These are phyloP conservation scores for Phytomonas serpens DNA, from an alignment of 208 protist genomes.

Conservation along the genomic window DNA sequence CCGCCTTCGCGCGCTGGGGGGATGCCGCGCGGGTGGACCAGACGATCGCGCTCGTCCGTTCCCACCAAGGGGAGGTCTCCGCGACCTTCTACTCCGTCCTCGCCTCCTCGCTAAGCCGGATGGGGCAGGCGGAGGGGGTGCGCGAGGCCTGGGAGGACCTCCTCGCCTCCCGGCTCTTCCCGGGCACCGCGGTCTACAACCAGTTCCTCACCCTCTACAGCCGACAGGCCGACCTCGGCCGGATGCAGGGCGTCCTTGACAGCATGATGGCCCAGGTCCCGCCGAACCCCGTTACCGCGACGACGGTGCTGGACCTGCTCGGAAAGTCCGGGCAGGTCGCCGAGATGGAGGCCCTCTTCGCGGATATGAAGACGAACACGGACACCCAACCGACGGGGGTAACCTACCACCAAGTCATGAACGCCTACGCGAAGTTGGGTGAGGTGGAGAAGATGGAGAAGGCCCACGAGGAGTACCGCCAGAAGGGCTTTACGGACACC, in stretches of 20 bases:
- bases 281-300: slow-evolving; percentile 79
- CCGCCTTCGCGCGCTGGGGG: slow-evolving; percentile 70
- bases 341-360: slow-evolving; percentile 83
- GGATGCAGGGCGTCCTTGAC: slow-evolving; percentile 82
- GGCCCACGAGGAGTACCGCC: slow-evolving; percentile 47
- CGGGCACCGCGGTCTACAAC: slow-evolving; percentile 83
- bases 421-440: slow-evolving; percentile 78
- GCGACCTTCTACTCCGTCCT: slow-evolving; percentile 81
- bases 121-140: slow-evolving; percentile 74
- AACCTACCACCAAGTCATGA: slow-evolving; percentile 85
- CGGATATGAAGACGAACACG: slow-evolving; percentile 73
- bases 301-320: slow-evolving; percentile 80
- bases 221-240: slow-evolving; percentile 57
- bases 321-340: slow-evolving; percentile 78
- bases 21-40: slow-evolving; percentile 55
- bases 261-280: slow-evolving; percentile 87
- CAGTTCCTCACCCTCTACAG: slow-evolving; percentile 80
- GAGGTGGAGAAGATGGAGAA: slow-evolving; percentile 85
- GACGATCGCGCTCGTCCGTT: slow-evolving; percentile 69
- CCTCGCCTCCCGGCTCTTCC: slow-evolving; percentile 70
- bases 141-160: slow-evolving; percentile 82
- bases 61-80: slow-evolving; percentile 62
- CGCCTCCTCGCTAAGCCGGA: slow-evolving; percentile 66
- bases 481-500: slow-evolving; percentile 60
- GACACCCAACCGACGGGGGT: slow-evolving; percentile 84